A percentile compares a stretch with the other conserved stretches of the same genome.
Evolutionary conservation across 305 asterid genomes (phyloP).

Genomic region (Fraxinus platypoda): DNA sequence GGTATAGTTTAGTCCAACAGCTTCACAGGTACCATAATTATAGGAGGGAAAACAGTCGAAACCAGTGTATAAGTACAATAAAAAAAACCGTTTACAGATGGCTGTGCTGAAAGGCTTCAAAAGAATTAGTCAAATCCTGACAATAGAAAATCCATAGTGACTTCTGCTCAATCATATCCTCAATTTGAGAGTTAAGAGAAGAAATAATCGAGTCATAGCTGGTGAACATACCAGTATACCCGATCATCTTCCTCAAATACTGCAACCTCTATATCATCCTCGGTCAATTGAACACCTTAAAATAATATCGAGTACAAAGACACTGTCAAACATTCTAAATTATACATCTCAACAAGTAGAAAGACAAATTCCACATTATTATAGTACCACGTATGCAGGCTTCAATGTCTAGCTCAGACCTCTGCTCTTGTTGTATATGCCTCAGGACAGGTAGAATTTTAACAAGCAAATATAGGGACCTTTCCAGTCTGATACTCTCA

Average conservation of each 20-base stretch:
- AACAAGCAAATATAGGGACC: constrained; percentile 48
- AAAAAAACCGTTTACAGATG: neutral
- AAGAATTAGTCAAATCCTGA: neutral
- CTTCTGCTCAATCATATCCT: neutral
- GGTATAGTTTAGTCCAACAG: constrained; percentile 10
- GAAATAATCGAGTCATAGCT: constrained; percentile 12
- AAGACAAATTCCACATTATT: constrained; percentile 6
- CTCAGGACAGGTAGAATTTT: constrained; percentile 57
- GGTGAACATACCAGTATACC: constrained; percentile 57
- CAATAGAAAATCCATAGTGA: neutral
- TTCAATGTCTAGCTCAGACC: constrained; percentile 57
- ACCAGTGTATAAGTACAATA: neutral
- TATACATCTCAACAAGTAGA: constrained; percentile 1
- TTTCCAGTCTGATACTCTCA: constrained; percentile 42
- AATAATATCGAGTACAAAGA: constrained; percentile 21
- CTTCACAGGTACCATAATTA: neutral
- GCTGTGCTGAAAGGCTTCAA: neutral
- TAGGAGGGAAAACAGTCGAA: neutral
- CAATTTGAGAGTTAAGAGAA: constrained; percentile 18
- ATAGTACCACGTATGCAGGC: constrained; percentile 48
- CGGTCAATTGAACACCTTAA: constrained; percentile 55
- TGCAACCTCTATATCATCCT: constrained; percentile 48
- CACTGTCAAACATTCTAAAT: constrained; percentile 15
- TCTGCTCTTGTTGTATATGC: constrained; percentile 60
- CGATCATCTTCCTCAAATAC: constrained; percentile 58